These are phyloP conservation scores for Hawksworthiomyces lignivorus DNA, from an alignment of 2,329 filamentous ascomycete genomes.

Conservation along the genomic window DNA sequence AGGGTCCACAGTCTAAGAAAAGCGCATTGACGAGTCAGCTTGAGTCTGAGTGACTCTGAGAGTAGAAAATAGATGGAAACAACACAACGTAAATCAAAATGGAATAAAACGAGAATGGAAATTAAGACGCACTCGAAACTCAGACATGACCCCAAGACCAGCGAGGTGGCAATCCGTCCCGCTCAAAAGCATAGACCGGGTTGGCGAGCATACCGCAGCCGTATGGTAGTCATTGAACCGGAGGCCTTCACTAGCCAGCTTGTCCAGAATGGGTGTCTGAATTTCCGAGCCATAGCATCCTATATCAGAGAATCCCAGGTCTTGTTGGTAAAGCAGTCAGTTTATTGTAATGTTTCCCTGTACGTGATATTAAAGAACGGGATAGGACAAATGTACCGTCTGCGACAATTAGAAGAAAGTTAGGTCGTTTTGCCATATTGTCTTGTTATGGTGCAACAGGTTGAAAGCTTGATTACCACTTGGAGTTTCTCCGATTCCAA, in stretches of 20 bases:
- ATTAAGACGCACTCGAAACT: neutral
- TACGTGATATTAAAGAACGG: too few relatives aligned
- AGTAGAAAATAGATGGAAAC: too few relatives aligned
- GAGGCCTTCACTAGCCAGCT: neutral
- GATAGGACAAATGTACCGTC: neutral
- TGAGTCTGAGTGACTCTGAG: too few relatives aligned
- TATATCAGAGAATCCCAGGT: neutral
- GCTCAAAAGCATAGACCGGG: constrained; percentile 3
- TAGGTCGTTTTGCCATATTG: constrained; percentile 1
- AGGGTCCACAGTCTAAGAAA: neutral
- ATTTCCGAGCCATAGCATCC: constrained; percentile 3
- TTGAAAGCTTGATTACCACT: too few relatives aligned
- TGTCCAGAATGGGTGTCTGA: neutral
- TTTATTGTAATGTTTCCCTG: too few relatives aligned
- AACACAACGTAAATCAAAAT: too few relatives aligned
- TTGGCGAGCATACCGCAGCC: constrained; percentile 1
- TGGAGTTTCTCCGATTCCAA: too few relatives aligned
- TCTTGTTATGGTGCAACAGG: too few relatives aligned
- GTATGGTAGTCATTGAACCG: constrained; percentile 1
- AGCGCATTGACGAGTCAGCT: too few relatives aligned
- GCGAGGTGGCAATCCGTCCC: constrained; percentile 4
- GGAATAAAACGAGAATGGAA: too few relatives aligned
- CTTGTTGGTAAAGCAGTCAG: neutral
- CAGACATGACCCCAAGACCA: neutral
- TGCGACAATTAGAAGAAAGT: constrained; percentile 1